Conservation (phyloP, 352 stramenopile genomes). For the Phytophthora uliginosa region DNA sequence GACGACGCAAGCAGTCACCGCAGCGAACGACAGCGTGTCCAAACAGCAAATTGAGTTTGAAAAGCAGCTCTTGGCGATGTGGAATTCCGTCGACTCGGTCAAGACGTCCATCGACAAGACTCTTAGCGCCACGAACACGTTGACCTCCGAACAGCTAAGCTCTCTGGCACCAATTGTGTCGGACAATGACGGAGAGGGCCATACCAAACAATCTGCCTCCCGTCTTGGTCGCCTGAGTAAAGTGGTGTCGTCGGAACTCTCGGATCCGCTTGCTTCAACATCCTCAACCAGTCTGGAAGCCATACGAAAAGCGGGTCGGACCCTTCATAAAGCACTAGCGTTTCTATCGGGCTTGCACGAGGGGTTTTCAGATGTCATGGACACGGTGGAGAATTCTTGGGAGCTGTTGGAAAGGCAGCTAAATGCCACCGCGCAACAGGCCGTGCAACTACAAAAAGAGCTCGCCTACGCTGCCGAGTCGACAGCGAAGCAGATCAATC, state of each 20-base stretch:
- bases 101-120: constrained; percentile 40
- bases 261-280: constrained; percentile 23
- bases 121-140: constrained; percentile 19
- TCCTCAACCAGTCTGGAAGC: constrained; percentile 26
- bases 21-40: constrained; percentile 25
- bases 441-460: constrained; percentile 35
- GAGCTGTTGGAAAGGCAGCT: constrained; percentile 36
- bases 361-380: constrained; percentile 39
- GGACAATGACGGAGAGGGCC: constrained; percentile 28
- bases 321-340: constrained; percentile 39
- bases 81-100: constrained; percentile 36
- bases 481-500: constrained; percentile 40
- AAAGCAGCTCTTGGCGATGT: constrained; percentile 38
- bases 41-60: constrained; percentile 38
- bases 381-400: constrained; percentile 37
- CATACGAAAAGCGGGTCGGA: constrained; percentile 39
- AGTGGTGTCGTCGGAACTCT: constrained; percentile 31
- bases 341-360: constrained; percentile 42
- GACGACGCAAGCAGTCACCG: constrained; percentile 31
- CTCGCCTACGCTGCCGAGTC: constrained; percentile 36
- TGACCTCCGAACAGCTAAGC: constrained; percentile 27
- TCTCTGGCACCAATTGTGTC: constrained; percentile 38
- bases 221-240: constrained; percentile 41
- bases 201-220: constrained; percentile 37
- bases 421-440: constrained; percentile 39